These are phyloP conservation scores for Lathyrus oleraceus DNA, from an alignment of 306 rosid species.

Conservation along the genomic window DNA sequence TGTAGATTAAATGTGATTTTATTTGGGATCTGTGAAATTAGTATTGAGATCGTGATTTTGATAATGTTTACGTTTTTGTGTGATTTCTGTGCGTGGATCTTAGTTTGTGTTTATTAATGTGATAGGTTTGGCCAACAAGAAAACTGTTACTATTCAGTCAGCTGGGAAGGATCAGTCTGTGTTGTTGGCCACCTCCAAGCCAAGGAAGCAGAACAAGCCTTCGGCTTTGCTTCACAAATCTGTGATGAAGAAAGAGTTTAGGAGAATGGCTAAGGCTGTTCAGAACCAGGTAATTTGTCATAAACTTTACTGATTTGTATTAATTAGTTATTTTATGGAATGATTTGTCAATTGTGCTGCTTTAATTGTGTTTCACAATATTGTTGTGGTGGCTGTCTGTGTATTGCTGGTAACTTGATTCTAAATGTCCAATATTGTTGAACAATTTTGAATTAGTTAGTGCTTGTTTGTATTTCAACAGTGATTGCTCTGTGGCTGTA, in stretches of 20 bases:
- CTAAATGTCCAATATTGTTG: not conserved
- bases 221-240: constrained; percentile 74
- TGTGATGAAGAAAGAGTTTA: constrained; percentile 81
- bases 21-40: not conserved
- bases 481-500: too few relatives aligned
- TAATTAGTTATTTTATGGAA: too few relatives aligned
- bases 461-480: not conserved
- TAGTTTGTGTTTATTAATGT: not conserved
- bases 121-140: constrained; percentile 93
- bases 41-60: not conserved
- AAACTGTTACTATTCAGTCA: constrained; percentile 77
- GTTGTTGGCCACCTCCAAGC: constrained; percentile 76
- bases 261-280: constrained; percentile 76
- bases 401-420: not conserved
- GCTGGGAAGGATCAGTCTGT: constrained; percentile 75
- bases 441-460: not conserved
- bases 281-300: constrained; percentile 62
- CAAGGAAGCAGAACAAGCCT: constrained; percentile 93
- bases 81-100: not conserved
- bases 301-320: not conserved
- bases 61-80: not conserved
- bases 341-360: not conserved
- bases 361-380: not conserved
- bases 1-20: not conserved
- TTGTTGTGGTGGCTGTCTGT: not conserved